Conservation (phyloP, 179 eudicot genomes). For the Heliamphora pulchella region DNA sequence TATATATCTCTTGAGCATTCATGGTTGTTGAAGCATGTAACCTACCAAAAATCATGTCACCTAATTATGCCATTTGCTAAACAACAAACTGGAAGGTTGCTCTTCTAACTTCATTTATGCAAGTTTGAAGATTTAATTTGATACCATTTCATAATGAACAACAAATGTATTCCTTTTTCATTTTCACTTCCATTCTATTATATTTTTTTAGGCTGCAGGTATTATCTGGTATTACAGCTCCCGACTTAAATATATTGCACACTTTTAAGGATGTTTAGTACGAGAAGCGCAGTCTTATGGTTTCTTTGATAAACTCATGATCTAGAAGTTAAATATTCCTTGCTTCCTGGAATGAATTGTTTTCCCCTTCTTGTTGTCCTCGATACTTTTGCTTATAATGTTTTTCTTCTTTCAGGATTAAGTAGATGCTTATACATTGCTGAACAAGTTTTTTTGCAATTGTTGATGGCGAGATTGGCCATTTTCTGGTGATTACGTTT, state of each 20-base stretch:
- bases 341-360: no score
- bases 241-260: conserved; percentile 68
- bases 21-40: background rate
- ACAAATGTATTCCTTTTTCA: background rate
- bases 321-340: no score
- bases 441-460: background rate
- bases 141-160: background rate
- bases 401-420: background rate
- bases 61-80: background rate
- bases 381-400: no score
- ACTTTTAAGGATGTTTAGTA: conserved; percentile 86
- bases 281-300: conserved; percentile 57
- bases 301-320: conserved; percentile 24
- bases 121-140: background rate
- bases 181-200: background rate
- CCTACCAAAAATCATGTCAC: background rate
- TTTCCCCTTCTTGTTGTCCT: no score
- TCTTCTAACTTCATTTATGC: background rate
- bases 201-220: conserved; percentile 40
- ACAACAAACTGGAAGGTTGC: background rate
- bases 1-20: background rate
- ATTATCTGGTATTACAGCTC: conserved; percentile 48
- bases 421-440: background rate
- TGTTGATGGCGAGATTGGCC: background rate
- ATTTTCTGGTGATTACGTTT: background rate